Evolutionary conservation across 2,329 filamentous ascomycete species (phyloP).

Genomic region (Penicillium sp.): DNA sequence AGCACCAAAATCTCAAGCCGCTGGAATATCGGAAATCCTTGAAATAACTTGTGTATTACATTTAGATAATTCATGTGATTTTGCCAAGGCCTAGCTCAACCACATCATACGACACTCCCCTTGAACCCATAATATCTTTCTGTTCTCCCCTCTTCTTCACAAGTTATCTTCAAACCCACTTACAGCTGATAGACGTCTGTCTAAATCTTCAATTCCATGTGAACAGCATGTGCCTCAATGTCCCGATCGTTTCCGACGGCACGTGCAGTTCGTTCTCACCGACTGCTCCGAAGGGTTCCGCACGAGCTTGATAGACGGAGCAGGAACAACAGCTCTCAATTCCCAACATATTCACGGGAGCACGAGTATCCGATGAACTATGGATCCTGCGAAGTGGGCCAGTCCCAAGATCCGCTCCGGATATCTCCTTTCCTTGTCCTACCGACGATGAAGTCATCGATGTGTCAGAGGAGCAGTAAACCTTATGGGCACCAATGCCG

Average conservation of each 20-base stretch:
- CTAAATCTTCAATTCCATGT: slow-evolving; percentile 6
- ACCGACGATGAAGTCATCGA: slow-evolving; percentile 19
- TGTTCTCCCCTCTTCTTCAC: not conserved
- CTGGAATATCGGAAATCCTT: not conserved
- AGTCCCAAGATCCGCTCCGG: slow-evolving; percentile 10
- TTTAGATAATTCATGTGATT: not conserved
- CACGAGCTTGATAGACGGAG: slow-evolving; percentile 7
- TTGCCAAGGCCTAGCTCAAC: slow-evolving; percentile 1
- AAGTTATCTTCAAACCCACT: not conserved
- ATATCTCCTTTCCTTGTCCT: slow-evolving; percentile 7
- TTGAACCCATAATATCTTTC: not conserved
- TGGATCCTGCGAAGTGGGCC: slow-evolving; percentile 9
- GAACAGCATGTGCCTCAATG: slow-evolving; percentile 9
- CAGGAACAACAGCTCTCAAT: not conserved
- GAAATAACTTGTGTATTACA: not conserved
- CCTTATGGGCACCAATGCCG: not conserved
- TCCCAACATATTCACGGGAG: slow-evolving; percentile 7
- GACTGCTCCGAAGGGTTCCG: slow-evolving; percentile 17
- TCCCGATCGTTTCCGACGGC: slow-evolving; percentile 9
- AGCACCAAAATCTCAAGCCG: not conserved
- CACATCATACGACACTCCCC: not conserved
- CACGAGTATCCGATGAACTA: slow-evolving; percentile 5
- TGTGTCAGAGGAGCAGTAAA: slow-evolving; percentile 14
- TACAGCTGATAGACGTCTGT: not conserved
- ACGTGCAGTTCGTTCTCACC: slow-evolving; percentile 13